Base-by-base conservation (phyloP, 164 flowering plant species). In the Magnolia sinica region DNA sequence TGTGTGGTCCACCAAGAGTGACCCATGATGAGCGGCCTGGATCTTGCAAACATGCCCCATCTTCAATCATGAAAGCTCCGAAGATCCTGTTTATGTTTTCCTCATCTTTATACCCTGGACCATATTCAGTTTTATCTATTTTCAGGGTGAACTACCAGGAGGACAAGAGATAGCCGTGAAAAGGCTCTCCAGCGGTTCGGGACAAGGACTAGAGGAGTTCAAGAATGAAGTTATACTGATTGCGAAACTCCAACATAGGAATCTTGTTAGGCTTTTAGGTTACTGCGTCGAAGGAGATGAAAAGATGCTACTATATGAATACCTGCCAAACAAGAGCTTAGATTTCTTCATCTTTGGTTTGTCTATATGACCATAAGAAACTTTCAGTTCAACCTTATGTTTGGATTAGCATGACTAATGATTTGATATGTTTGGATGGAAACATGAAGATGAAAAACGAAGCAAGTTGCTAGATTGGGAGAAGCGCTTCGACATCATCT, bases 231-330 rank as follows among this genome's bases (percentile, higher is more conserved):
- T 85, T 16, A 50, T 24, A 49, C 68, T 85, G 45, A 51, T 85
- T 10, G 86, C 81, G 7, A 86, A 84, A 68, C 88, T 86, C 72
- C 85, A 83, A 52, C 89, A 87, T 61, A 76, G 74, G 49, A 85
- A 87, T 29, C 80, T 87, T 45, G 87, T 83, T 11, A 80, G 81
- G 73, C 79, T 87, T 23, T 52, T 87, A 31, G 86, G 86, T 1
- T 85, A 64, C 50, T 82, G 88, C 80, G 2, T 80, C 5, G 81
- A 83, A 61, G 76, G 73, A 64, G 70, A 85, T 22, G 86, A 84
- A 61, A 85, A 77, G 80, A 68, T 85, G 8, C 85, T 85, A 2
- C 58, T 85, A 8, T 85, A 87, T 75, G 89, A 85, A 55, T 87
- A 72, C 68, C 23, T 85, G 77, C 73, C 83, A 22, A 85, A 85